phyloP scores from a whole-genome alignment of 2,329 filamentous ascomycete genomes.

The Periconia sp. region DNA sequence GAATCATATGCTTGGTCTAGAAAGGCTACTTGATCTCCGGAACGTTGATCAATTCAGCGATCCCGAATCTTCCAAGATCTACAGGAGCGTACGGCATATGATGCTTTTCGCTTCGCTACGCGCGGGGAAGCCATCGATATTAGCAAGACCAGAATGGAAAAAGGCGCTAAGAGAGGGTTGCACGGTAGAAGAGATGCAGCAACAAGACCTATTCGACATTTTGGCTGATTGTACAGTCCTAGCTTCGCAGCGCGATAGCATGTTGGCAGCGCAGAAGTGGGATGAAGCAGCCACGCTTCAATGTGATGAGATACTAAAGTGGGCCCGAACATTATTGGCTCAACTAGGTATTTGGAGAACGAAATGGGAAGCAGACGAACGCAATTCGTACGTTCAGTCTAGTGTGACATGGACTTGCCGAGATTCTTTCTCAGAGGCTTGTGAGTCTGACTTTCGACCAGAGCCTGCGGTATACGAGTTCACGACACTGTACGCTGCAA shows the following conservation, averaged over 20 bases:
- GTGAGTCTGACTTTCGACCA: background rate
- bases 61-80: constrained; percentile 20
- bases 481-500: constrained; percentile 11
- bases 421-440: too few relatives aligned
- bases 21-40: constrained; percentile 32
- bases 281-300: background rate
- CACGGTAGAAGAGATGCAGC: constrained; percentile 17
- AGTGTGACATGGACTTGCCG: background rate
- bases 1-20: constrained; percentile 37
- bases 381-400: constrained; percentile 6
- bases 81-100: constrained; percentile 30
- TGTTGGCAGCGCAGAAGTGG: background rate
- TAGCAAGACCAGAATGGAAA: constrained; percentile 35
- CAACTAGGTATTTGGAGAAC: constrained; percentile 16
- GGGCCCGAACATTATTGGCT: background rate
- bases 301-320: background rate
- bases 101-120: constrained; percentile 28
- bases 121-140: constrained; percentile 27
- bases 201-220: constrained; percentile 34
- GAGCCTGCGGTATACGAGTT: constrained; percentile 11
- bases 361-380: constrained; percentile 13
- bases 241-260: constrained; percentile 18
- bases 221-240: constrained; percentile 37
- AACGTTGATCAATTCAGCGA: constrained; percentile 17
- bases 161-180: constrained; percentile 17